Evolutionary conservation across 2,329 filamentous ascomycete genomes (phyloP).

Genomic region (Apiospora marii): DNA sequence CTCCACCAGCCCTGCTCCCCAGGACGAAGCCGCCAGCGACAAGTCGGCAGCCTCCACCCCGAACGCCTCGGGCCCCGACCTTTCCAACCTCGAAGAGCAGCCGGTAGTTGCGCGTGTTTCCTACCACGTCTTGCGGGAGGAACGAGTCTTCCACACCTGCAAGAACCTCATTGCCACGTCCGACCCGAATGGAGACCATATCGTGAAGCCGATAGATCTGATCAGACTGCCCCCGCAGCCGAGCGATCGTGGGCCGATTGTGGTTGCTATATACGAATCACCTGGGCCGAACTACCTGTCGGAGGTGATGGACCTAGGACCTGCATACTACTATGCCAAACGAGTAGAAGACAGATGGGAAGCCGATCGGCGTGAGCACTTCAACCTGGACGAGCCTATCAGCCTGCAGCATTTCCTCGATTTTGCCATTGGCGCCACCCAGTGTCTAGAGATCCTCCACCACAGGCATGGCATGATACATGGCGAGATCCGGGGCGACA

Average conservation of each 20-base stretch:
- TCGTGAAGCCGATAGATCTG: constrained; percentile 82
- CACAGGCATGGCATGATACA: constrained; percentile 87
- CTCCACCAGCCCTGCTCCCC: constrained; percentile 47
- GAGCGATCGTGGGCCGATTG: constrained; percentile 73
- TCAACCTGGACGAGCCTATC: constrained; percentile 64
- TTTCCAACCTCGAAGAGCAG: constrained; percentile 63
- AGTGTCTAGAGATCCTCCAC: constrained; percentile 90
- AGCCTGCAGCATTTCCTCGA: constrained; percentile 82
- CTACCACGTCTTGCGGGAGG: constrained; percentile 81
- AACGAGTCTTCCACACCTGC: constrained; percentile 86
- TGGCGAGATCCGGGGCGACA: constrained; percentile 88
- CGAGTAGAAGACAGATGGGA: constrained; percentile 61
- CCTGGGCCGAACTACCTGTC: constrained; percentile 77
- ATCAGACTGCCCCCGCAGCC: constrained; percentile 73
- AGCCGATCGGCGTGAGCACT: constrained; percentile 52
- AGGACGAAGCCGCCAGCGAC: constrained; percentile 50
- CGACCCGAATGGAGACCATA: constrained; percentile 78
- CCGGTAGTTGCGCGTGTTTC: constrained; percentile 84
- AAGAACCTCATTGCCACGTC: constrained; percentile 74
- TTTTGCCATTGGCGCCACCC: constrained; percentile 87
- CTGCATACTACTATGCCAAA: constrained; percentile 69
- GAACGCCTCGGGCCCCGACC: constrained; percentile 50
- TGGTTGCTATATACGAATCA: constrained; percentile 83
- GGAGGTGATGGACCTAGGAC: constrained; percentile 78
- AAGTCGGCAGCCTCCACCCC: constrained; percentile 47